Conservation (phyloP, 2,329 filamentous ascomycete species). For the Pseudocercospora pini-densiflorae region DNA sequence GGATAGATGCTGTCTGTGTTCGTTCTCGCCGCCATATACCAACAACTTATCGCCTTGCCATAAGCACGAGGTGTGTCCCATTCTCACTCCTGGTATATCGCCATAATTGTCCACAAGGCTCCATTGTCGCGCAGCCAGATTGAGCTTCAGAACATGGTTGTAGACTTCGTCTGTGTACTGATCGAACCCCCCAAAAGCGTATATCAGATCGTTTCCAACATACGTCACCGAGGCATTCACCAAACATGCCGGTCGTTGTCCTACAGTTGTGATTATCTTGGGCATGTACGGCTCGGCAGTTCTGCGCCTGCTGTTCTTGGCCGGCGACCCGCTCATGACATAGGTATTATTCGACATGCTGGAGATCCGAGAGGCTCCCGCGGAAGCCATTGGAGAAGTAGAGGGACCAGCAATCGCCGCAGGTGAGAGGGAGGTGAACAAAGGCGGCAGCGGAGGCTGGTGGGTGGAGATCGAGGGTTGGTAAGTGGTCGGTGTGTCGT, state of each 20-base stretch:
- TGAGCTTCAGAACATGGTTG: conserved; percentile 91
- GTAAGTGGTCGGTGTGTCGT: neutral
- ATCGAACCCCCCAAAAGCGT: conserved; percentile 97
- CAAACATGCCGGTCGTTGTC: conserved; percentile 80
- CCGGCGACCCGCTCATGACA: conserved; percentile 86
- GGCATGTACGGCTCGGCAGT: conserved; percentile 79
- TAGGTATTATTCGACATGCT: conserved; percentile 70
- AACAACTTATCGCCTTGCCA: conserved; percentile 95
- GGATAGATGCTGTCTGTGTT: conserved; percentile 92
- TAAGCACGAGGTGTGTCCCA: conserved; percentile 97
- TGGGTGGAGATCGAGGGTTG: neutral
- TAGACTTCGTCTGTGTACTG: conserved; percentile 99
- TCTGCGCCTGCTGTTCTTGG: conserved; percentile 62
- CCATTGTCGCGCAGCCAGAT: conserved; percentile 89
- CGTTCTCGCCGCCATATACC: conserved; percentile 97
- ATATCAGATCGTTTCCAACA: conserved; percentile 95
- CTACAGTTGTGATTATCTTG: conserved; percentile 68
- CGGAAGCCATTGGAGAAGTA: conserved; percentile 24
- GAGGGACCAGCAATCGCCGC: neutral
- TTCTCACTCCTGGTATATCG: conserved; percentile 93
- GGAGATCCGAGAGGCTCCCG: conserved; percentile 36
- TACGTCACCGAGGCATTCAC: conserved; percentile 96
- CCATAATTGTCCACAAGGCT: conserved; percentile 97
- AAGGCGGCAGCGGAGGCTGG: conserved; percentile 10
- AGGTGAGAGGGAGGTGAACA: neutral